Percentiles rank a stretch among this genome's conserved stretches.
These are phyloP conservation scores for Dryadomyces quercivorus DNA, from an alignment of 2,329 filamentous ascomycete genomes.

Conservation along the genomic window DNA sequence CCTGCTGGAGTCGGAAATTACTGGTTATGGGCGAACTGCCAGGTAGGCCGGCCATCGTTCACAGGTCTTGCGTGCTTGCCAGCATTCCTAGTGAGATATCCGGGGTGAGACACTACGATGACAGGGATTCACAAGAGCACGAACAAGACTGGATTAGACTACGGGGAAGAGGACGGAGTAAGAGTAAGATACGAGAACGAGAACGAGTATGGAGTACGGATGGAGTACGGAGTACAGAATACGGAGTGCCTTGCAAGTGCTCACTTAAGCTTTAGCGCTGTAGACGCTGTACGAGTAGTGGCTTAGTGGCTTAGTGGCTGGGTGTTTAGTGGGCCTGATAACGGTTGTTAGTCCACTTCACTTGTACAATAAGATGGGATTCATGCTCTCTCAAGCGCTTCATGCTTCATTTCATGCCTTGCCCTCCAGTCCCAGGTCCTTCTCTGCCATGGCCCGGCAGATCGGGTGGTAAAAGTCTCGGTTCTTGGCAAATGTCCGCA, in stretches of 20 bases:
- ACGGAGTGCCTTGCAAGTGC: no score
- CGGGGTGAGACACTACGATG: no score
- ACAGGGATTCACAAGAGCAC: no score
- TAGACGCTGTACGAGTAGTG: no score
- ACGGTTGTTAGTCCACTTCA: not conserved
- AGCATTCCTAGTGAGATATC: not conserved
- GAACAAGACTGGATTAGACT: no score
- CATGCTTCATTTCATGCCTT: not conserved
- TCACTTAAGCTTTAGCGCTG: no score
- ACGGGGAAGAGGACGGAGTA: no score
- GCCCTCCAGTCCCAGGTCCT: slow-evolving; percentile 48
- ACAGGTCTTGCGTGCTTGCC: not conserved
- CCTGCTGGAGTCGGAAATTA: not conserved
- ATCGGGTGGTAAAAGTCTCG: slow-evolving; percentile 94
- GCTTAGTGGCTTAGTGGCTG: no score
- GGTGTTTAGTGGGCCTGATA: no score
- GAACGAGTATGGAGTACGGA: no score
- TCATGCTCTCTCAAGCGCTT: not conserved
- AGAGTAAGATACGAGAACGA: no score
- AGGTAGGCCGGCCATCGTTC: not conserved
- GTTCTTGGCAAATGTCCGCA: slow-evolving; percentile 76
- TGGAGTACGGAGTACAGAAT: no score
- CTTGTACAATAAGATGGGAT: not conserved
- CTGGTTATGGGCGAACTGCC: not conserved
- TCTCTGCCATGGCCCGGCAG: slow-evolving; percentile 74